Conservation (phyloP, 441 rosid species). For the Erysimum pusillum region DNA sequence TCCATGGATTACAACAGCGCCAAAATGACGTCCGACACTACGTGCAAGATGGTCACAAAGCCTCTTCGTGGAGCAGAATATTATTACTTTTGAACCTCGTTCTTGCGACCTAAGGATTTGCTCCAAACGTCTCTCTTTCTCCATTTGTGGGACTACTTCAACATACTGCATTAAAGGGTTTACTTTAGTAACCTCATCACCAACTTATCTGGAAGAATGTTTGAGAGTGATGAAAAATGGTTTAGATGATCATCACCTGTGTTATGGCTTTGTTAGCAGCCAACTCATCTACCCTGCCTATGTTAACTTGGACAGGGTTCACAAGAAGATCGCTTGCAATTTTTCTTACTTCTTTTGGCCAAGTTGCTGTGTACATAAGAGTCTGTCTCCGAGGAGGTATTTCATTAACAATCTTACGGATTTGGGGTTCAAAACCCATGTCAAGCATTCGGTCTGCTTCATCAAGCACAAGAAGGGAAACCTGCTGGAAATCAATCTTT, state of each 20-base stretch:
- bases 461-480: slow-evolving; percentile 92
- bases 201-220: slow-evolving; percentile 16
- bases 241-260: slow-evolving; percentile 61
- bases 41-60: slow-evolving; percentile 94
- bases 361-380: slow-evolving; percentile 95
- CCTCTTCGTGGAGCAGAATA: slow-evolving; percentile 91
- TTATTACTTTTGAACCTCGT: slow-evolving; percentile 86
- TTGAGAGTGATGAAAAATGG: not conserved
- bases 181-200: slow-evolving; percentile 29
- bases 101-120: slow-evolving; percentile 93
- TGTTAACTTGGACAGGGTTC: slow-evolving; percentile 94
- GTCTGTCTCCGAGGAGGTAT: slow-evolving; percentile 91
- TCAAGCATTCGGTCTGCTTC: slow-evolving; percentile 99
- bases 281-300: slow-evolving; percentile 93
- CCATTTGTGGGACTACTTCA: slow-evolving; percentile 92
- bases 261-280: slow-evolving; percentile 96
- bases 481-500: slow-evolving; percentile 78
- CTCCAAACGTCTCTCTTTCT: slow-evolving; percentile 89
- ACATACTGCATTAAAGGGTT: slow-evolving; percentile 66
- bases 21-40: slow-evolving; percentile 80
- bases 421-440: slow-evolving; percentile 99
- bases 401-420: slow-evolving; percentile 95
- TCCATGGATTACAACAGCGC: slow-evolving; percentile 93
- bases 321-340: slow-evolving; percentile 92
- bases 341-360: slow-evolving; percentile 98